These are phyloP conservation scores for Cyclotella baltica DNA, from an alignment of 108 stramenopile species.

Conservation along the genomic window DNA sequence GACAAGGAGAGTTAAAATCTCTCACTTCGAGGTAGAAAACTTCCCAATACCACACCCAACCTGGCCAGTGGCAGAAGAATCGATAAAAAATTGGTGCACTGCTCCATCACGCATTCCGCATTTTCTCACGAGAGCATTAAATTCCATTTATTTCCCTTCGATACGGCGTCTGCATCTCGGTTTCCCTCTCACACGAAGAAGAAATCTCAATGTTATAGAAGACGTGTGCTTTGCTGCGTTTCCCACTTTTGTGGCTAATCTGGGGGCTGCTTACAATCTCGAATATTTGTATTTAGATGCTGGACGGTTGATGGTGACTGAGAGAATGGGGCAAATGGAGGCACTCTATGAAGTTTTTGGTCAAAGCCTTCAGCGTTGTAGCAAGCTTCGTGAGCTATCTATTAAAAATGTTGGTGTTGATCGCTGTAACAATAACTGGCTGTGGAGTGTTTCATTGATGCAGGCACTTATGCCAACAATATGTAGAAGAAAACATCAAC, in stretches of 20 bases:
- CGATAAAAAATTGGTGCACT: background rate
- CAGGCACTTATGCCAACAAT: conserved; percentile 8
- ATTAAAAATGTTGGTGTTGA: conserved; percentile 22
- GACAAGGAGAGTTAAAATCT: conserved; percentile 15
- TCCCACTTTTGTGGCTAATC: conserved; percentile 29
- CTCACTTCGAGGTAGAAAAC: conserved; percentile 22
- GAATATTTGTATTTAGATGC: conserved; percentile 19
- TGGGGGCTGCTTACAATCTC: conserved; percentile 20
- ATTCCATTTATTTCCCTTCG: conserved; percentile 28
- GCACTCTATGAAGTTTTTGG: conserved; percentile 27
- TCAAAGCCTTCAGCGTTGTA: conserved; percentile 20
- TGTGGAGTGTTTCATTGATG: conserved; percentile 27
- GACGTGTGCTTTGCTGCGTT: conserved; percentile 22
- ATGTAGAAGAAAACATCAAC: background rate
- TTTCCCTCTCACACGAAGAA: conserved; percentile 25
- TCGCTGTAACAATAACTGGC: background rate
- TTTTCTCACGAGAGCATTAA: conserved; percentile 24
- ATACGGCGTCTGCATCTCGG: conserved; percentile 13
- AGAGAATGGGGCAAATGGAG: conserved; percentile 22
- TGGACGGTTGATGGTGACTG: conserved; percentile 13
- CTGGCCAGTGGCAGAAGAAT: background rate
- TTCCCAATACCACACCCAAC: conserved; percentile 8
- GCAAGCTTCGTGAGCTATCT: conserved; percentile 16
- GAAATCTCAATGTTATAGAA: conserved; percentile 13
- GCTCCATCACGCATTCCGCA: conserved; percentile 22